These are phyloP conservation scores for Anisodus tanguticus DNA, from an alignment of 257 asterid species.

Conservation along the genomic window DNA sequence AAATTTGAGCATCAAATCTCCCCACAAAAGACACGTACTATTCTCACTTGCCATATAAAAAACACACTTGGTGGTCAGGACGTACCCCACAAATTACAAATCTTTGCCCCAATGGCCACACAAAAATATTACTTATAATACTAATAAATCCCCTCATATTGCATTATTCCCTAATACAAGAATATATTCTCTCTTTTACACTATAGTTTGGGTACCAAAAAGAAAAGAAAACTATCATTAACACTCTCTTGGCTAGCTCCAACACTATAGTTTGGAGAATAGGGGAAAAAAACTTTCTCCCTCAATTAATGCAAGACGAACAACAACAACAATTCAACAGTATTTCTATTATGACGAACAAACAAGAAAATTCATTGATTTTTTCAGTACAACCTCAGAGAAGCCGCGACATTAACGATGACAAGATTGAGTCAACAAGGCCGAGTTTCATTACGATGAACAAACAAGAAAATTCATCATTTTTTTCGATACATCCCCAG, in stretches of 20 bases:
- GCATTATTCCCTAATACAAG: constrained; percentile 1
- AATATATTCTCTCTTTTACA: neutral
- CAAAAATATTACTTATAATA: neutral
- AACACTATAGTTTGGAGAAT: neutral
- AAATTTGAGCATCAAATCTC: constrained; percentile 38
- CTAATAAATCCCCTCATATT: constrained; percentile 1
- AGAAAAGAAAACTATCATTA: neutral
- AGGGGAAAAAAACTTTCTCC: neutral
- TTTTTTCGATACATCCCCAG: neutral
- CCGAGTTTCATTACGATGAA: neutral
- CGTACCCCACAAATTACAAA: constrained; percentile 59
- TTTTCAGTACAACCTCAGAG: neutral
- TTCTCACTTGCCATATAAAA: constrained; percentile 58
- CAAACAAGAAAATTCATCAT: neutral
- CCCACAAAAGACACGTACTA: constrained; percentile 48
- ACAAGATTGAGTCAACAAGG: neutral
- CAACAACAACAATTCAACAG: neutral
- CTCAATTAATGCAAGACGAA: neutral
- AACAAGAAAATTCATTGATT: neutral
- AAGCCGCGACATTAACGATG: neutral
- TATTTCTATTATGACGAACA: neutral
- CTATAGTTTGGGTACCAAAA: neutral
- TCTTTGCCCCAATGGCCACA: constrained; percentile 13
- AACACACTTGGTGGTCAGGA: constrained; percentile 36
- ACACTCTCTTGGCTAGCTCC: neutral